A percentile compares a stretch with the other conserved stretches of the same genome.
These are phyloP conservation scores for Suillus discolor DNA, from an alignment of 768 basidiomycete species.

Conservation along the genomic window DNA sequence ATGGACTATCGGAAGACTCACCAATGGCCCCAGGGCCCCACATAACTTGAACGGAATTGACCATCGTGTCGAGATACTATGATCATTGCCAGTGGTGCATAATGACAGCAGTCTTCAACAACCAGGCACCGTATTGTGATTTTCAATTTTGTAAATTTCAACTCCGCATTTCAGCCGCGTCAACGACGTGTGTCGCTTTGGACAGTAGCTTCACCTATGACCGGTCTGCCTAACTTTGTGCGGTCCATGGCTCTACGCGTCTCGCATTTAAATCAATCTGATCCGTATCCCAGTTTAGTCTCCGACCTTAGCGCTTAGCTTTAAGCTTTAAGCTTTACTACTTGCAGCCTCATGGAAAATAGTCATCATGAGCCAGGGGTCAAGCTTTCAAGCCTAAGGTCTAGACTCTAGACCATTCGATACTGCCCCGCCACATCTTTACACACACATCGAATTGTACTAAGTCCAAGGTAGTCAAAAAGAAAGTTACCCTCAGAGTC, in stretches of 20 bases:
- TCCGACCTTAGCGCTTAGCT: too few species aligned
- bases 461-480: not conserved
- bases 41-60: not conserved
- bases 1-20: constrained; percentile 3
- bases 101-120: not conserved
- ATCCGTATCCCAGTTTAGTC: not conserved
- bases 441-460: not conserved
- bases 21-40: constrained; percentile 24
- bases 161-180: not conserved
- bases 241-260: not conserved
- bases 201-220: too few species aligned
- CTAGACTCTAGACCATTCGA: not conserved
- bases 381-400: too few species aligned
- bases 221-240: not conserved
- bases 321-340: not conserved
- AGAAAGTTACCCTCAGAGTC: not conserved
- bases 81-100: not conserved
- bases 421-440: not conserved
- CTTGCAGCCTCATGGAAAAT: not conserved
- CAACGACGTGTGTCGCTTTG: too few species aligned
- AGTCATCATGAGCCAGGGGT: not conserved
- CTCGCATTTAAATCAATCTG: too few species aligned
- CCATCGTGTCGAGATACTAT: constrained; percentile 13
- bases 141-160: not conserved
- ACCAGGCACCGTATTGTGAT: too few species aligned